Evolutionary conservation across 805 yeast genomes (phyloP), one percentile per base, ranked within the genome.

Genomic region (Candida chilensis): DNA sequence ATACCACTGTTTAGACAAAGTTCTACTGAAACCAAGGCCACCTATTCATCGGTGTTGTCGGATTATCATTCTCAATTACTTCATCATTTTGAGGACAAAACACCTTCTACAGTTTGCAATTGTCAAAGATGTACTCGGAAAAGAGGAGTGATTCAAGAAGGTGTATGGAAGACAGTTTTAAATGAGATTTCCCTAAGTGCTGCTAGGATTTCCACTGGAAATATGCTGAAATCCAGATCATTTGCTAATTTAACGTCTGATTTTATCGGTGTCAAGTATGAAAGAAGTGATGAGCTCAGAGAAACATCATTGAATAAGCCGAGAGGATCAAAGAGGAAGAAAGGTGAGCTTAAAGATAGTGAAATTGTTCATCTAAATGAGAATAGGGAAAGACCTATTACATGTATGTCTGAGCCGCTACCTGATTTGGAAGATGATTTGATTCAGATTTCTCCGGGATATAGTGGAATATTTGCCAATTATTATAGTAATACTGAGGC

Each of bases 171-270:
- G 27, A 45, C 48, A 3, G 44, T 56, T 6, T 42, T 58, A 42
- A 57, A 59, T 39, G 60, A 53, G 17, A 43, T 54, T 0, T 57
- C 65, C 1, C 39, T 58, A 27, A 52, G 50, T 26, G 67, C 67
- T 3, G 67, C 67, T 1, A 26, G 28, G 16, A 26, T 26, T 11
- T 16, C 19, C 8, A 26, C 20, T n/a, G 28, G 28, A 5, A 18
- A 16, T 7, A 6, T 10, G 6, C 18, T n/a, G 5, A 26, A 14
- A 14, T n/a, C 28, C 11, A 22, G 6, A 22, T 22, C 25, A 22
- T 22, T n/a, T n/a, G 13, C 12, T 6, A 22, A 22, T 22, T 22
- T 22, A 22, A 8, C 7, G 11, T 22, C 25, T 5, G 25, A 22
- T 11, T 22, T 22, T 15, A 22, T 15, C 25, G 11, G 14, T 6